These are phyloP conservation scores for Tardiomyces digboiensis DNA, from an alignment of 1,139 yeast genomes.

Conservation along the genomic window DNA sequence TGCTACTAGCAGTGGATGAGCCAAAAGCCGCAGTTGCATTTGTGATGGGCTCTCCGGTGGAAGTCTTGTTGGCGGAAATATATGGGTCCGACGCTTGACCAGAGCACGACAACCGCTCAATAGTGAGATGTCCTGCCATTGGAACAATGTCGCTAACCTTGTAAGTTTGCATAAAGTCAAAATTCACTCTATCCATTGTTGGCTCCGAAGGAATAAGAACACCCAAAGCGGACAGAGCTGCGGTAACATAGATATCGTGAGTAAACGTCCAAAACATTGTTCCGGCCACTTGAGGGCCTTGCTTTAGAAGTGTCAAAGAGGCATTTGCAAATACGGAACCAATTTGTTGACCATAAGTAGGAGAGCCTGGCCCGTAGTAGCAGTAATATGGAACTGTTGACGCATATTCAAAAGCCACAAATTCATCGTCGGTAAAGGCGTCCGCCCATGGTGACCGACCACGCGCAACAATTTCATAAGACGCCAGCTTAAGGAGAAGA, in stretches of 20 bases:
- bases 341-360: slow-evolving; percentile 29
- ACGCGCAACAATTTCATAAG: slow-evolving; percentile 45
- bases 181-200: not conserved
- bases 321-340: slow-evolving; percentile 47
- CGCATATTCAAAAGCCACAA: slow-evolving; percentile 37
- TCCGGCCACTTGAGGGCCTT: slow-evolving; percentile 29
- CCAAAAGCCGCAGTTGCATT: not conserved
- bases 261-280: slow-evolving; percentile 39
- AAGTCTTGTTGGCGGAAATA: not conserved
- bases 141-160: slow-evolving; percentile 41
- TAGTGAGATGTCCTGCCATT: slow-evolving; percentile 45
- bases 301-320: slow-evolving; percentile 32
- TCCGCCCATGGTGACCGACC: slow-evolving; percentile 47
- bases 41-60: no score
- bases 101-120: slow-evolving; percentile 26
- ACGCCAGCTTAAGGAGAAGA: slow-evolving; percentile 41
- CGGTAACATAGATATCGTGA: slow-evolving; percentile 50
- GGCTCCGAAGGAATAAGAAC: slow-evolving; percentile 27
- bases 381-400: slow-evolving; percentile 42
- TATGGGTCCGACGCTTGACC: not conserved
- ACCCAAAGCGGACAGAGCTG: slow-evolving; percentile 43
- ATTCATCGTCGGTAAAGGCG: slow-evolving; percentile 47
- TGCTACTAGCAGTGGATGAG: not conserved
- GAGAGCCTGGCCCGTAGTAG: slow-evolving; percentile 43
- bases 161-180: slow-evolving; percentile 33